phyloP scores from a whole-genome alignment of 2,329 filamentous ascomycete species.

The Aureobasidium sp. region DNA sequence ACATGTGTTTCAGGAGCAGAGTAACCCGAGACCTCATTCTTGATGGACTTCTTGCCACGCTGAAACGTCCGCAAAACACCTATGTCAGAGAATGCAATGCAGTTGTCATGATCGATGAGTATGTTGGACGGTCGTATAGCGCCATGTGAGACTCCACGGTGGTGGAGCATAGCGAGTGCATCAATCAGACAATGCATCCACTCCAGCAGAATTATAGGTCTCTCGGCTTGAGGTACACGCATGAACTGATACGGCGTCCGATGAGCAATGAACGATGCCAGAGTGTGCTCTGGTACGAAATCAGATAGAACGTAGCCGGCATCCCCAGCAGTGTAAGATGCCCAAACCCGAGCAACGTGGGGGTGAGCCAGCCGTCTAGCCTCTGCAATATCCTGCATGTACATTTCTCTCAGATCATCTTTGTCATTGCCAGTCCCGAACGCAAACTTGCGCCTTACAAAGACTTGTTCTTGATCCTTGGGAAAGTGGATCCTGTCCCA shows the following conservation, averaged over 20 bases:
- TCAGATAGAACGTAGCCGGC: slow-evolving; percentile 60
- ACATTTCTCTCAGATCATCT: slow-evolving; percentile 26
- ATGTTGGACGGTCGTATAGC: slow-evolving; percentile 66
- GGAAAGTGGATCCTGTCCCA: slow-evolving; percentile 59
- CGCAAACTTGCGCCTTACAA: slow-evolving; percentile 32
- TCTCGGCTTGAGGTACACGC: slow-evolving; percentile 52
- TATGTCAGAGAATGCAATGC: slow-evolving; percentile 62
- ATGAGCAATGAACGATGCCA: slow-evolving; percentile 60
- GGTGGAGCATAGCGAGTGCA: slow-evolving; percentile 61
- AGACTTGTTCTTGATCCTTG: slow-evolving; percentile 49
- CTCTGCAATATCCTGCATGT: slow-evolving; percentile 54
- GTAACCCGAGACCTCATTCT: slow-evolving; percentile 67
- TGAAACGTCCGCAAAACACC: slow-evolving; percentile 43
- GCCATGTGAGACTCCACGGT: slow-evolving; percentile 56
- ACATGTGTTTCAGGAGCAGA: slow-evolving; percentile 53
- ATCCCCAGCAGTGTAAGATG: slow-evolving; percentile 60
- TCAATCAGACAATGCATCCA: slow-evolving; percentile 71
- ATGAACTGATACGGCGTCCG: slow-evolving; percentile 55
- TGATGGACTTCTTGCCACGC: slow-evolving; percentile 48
- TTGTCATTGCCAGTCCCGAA: slow-evolving; percentile 24
- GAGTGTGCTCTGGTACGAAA: slow-evolving; percentile 58
- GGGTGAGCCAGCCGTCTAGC: slow-evolving; percentile 56
- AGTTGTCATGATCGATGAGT: slow-evolving; percentile 57
- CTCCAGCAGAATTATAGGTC: slow-evolving; percentile 56
- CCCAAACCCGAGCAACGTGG: slow-evolving; percentile 65